Evolutionary conservation across 495 filamentous ascomycete genomes (phyloP), one percentile per base, ranked within the genome.

Genomic region (Beverwykella pulmonaria): DNA sequence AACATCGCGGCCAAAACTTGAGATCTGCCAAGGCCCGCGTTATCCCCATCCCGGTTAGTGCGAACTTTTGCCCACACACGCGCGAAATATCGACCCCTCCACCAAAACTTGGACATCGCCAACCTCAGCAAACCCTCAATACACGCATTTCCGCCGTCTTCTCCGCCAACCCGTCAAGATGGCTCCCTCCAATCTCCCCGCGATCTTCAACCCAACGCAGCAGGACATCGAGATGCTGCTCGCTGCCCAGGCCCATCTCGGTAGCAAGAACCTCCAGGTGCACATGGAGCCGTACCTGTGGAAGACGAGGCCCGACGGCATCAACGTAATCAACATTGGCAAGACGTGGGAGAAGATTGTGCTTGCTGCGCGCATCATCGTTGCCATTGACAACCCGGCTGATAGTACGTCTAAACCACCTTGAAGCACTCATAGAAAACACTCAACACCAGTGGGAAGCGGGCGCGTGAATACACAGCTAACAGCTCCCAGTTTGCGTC

Each of bases 291-390:
- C 94, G 70, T 98, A 98, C 84, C 87, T 98, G 75, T 98, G 92
- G 92, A 98, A 98, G 88, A 96, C 92, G 77, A 89, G 94, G 75
- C 88, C 92, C 63, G 94, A 98, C 73, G 94, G 94, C 81, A 88
- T 98, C 83, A 98, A 98, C 78, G 86, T 98, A 67, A 86, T 98
- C 81, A 98, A 98, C 87, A 91, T 98, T 81, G 92, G 93, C 85
- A 98, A 98, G 91, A 98, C 94, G 82, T 98, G 94, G 94, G 95
- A 98, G 86, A 98, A 98, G 87, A 93, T 98, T 77, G 90, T 97
- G 74, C 86, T 98, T 66, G 94, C 94, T 73, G 94, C 94, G 79
- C 91, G 94, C 79, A 96, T 98, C 84, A 97, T 98, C 82, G 94
- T 88, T 74, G 91, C 94, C 79, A 90, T 98, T 73, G 94, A 98